Base-by-base conservation (phyloP, 2,329 filamentous ascomycete species). In the Colletotrichum sp. region DNA sequence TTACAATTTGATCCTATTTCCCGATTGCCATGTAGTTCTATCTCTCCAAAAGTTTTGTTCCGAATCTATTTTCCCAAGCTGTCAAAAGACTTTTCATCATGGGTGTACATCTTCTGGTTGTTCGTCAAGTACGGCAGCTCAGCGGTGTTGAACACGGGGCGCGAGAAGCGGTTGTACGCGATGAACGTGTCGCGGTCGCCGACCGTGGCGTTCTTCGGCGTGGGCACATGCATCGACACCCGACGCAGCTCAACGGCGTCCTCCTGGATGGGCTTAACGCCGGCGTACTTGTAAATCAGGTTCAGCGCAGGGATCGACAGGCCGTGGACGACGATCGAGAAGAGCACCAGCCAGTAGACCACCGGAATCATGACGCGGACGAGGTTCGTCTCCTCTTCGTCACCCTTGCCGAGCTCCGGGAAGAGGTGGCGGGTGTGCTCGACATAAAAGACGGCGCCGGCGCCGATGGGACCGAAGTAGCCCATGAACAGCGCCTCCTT, bases 361-460 rank as follows among this genome's bases (percentile, higher is more conserved):
- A 86, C 84, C 28, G 86, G 84, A 0, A 78, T 79, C 4, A 87
- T 81, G 5, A 84, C 85, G 2, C 83, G 81, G n/a, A 87, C 72
- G 15, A 88, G 78, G 52, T 80, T 78, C 39, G 83, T 79, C 0
- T 80, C 80, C 75, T 85, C 83, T 52, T 83, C 82, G 16, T 79
- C 81, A 72, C 86, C 84, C 4, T 83, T 68, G n/a, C 80, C 82
- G 0, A 81, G 74, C 9, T 83, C 72, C 1, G 86, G 86, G 73
- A 88, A 87, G 7, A 89, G 79, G 8, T 88, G 82, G 6, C 83
- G 82, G 2, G 86, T 84, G 71, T 89, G 87, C 78, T 88, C 86
- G 16, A 96, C 88, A 82, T 96, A 96, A 83, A 95, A 96, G 32
- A 95, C 89, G 1, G 94, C 94, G n/a, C 92, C 93, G 12, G 95